Evolutionary conservation across 768 basidiomycete species (phyloP), one percentile per base, ranked within the genome.

Genomic region (Termitomyces sp.): DNA sequence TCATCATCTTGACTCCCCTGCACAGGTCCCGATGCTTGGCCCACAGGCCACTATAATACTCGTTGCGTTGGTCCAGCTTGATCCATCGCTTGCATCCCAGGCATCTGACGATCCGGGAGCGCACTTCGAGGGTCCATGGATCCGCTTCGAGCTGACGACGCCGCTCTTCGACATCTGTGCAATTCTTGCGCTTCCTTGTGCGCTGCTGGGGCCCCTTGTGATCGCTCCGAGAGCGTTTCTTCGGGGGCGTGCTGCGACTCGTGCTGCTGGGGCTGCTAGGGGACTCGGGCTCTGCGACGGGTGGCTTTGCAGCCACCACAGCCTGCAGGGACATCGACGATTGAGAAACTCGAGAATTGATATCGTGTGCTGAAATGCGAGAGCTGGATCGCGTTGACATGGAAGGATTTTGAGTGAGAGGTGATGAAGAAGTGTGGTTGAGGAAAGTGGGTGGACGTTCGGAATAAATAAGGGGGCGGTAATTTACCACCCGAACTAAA

Each of bases 11-110:
- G 7, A 64, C 54, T 2, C 38, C 63, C 9, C 52, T n/a, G 24
- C 63, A 64, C 9, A 50, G 13, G 28, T 58, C 60, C 24, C 60
- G 56, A 40, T 64, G 63, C 18, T 64, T 64, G 7, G 28, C 22
- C 63, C 63, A 64, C 18, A 64, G 36, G 0, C 63, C 63, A 3
- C 32, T 32, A 28, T 61, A 64, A 32, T 61, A 64, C 32, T 54
- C 39, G 11, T 51, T 57, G 4, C 63, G 55, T 44, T 61, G 55
- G 39, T 64, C 63, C 7, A 61, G 56, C 56, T 50, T 61, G 11
- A 61, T 61, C 60, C 59, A 61, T 7, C 49, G 35, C 7, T 35
- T 24, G n/a, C 63, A 64, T 3, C 63, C 63, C 0, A 51, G 20
- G 28, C 63, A 64, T 20, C 16, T 28, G 16, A 64, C 60, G 18